Percentiles rank a stretch among this genome's conserved stretches.
These are phyloP conservation scores for Boletus reticuloceps DNA, from an alignment of 768 basidiomycete genomes.

Conservation along the genomic window DNA sequence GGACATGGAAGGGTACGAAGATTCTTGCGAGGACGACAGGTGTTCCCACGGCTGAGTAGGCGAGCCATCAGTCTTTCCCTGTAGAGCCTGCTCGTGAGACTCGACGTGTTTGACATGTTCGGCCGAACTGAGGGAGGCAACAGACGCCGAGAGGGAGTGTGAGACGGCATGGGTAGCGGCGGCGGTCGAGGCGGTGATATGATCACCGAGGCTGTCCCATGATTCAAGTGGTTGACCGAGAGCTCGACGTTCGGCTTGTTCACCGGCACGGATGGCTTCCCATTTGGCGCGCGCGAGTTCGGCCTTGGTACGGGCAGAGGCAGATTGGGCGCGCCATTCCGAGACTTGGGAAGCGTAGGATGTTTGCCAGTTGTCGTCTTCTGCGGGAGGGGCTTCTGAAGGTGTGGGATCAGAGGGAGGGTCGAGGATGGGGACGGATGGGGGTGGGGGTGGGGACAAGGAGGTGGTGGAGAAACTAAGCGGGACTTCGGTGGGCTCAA, in stretches of 20 bases:
- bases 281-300: slow-evolving; percentile 70
- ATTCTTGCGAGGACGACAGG: slow-evolving; percentile 52
- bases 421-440: not conserved
- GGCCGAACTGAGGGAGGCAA: slow-evolving; percentile 17
- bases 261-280: slow-evolving; percentile 54
- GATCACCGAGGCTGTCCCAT: slow-evolving; percentile 25
- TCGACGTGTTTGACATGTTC: slow-evolving; percentile 12
- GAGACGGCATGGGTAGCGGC: slow-evolving; percentile 19
- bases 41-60: slow-evolving; percentile 72
- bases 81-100: slow-evolving; percentile 17
- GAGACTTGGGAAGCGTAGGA: slow-evolving; percentile 68
- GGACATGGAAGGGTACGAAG: slow-evolving; percentile 79
- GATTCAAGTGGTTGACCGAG: slow-evolving; percentile 21
- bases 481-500: slow-evolving; percentile 24
- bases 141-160: slow-evolving; percentile 17
- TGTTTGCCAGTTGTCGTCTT: slow-evolving; percentile 57
- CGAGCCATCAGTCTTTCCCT: slow-evolving; percentile 19
- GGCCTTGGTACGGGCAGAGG: slow-evolving; percentile 70
- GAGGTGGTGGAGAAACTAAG: slow-evolving; percentile 8
- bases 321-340: slow-evolving; percentile 70
- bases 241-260: slow-evolving; percentile 45
- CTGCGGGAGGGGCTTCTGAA: not conserved
- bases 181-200: slow-evolving; percentile 20
- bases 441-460: not conserved
- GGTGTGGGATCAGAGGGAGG: not conserved